A percentile compares a stretch with the other conserved stretches of the same genome.
These are phyloP conservation scores for Pleurotus salmoneostramineus DNA, from an alignment of 768 basidiomycete genomes.

Conservation along the genomic window DNA sequence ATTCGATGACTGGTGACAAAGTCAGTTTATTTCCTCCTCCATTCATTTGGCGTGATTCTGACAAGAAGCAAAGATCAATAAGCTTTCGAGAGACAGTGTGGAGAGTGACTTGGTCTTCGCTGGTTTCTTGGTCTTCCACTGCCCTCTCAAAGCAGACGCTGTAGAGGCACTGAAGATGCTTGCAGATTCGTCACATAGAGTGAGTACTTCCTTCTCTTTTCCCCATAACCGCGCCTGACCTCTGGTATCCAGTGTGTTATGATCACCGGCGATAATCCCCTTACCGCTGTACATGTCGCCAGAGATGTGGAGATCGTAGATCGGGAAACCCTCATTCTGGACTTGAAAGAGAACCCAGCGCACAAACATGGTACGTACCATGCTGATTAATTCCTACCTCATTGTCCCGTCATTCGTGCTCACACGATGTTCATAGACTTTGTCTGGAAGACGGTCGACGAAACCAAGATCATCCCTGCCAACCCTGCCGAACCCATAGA, in stretches of 20 bases:
- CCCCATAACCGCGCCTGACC: background rate
- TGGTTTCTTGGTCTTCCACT: conserved; percentile 99
- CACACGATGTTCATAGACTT: conserved; percentile 49
- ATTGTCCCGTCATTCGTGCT: background rate
- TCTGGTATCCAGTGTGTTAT: conserved; percentile 73
- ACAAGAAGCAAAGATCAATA: conserved; percentile 65
- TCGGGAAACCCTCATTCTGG: conserved; percentile 89
- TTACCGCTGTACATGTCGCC: conserved; percentile 96
- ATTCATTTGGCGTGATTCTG: background rate
- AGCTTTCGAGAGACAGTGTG: conserved; percentile 74
- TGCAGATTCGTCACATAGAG: conserved; percentile 93
- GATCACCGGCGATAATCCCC: conserved; percentile 99
- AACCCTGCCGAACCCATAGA: conserved; percentile 80
- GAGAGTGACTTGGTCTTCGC: conserved; percentile 80
- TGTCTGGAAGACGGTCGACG: conserved; percentile 92
- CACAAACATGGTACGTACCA: conserved; percentile 65
- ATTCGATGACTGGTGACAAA: conserved; percentile 64
- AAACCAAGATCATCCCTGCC: conserved; percentile 83
- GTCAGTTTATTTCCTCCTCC: conserved; percentile 32
- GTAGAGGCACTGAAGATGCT: conserved; percentile 90
- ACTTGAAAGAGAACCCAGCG: conserved; percentile 77
- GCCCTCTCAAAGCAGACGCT: conserved; percentile 93
- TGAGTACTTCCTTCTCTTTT: conserved; percentile 36
- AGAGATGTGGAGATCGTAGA: conserved; percentile 97
- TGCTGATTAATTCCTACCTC: conserved; percentile 17